Base-by-base conservation (phyloP, 2,329 filamentous ascomycete species). In the Fusarium dimerum region DNA sequence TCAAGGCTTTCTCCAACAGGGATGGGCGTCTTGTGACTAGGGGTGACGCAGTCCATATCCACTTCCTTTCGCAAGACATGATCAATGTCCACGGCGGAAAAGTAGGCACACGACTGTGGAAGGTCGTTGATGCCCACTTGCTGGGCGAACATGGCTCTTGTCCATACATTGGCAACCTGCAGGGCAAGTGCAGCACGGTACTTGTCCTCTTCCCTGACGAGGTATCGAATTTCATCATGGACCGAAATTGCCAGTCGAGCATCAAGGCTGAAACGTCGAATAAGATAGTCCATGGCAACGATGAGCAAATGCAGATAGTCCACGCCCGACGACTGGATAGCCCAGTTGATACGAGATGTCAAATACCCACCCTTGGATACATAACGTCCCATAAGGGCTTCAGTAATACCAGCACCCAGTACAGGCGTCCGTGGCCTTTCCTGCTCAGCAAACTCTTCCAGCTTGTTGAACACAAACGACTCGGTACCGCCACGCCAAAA, bases 401-500 rank as follows among this genome's bases (percentile, higher is more conserved):
- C 92, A 0, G 94, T 99, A 61, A 99, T 99, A 15, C 92, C 93
- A 10, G 94, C 94, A 3, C 91, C 94, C 5, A 99, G 81, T 0
- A 97, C 92, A 0, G 94, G 94, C 0, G 94, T 99, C 5, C 90
- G 84, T 10, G 94, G 93, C 36, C 85, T 79, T 65, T 97, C 92
- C 68, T 97, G 93, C 68, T 97, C 92, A 4, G 95, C 94, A 72
- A 99, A 99, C 63, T 97, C 92, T 75, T 99, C 95, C 0, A 99
- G 83, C 67, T 91, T 94, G 74, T 99, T 99, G 80, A 99, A 99
- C 8, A 99, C 93, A 62, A 97, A 94, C 0, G 91, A 96, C 70
- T 99, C 94, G 0, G 94, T 97, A 8, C 94, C 94, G 30, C 94
- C 94, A 47, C 92, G 86, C 93, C 94, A 99, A 71, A 99, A 99